Conservation (phyloP, 768 basidiomycete genomes). For the Boletus patriciae region DNA sequence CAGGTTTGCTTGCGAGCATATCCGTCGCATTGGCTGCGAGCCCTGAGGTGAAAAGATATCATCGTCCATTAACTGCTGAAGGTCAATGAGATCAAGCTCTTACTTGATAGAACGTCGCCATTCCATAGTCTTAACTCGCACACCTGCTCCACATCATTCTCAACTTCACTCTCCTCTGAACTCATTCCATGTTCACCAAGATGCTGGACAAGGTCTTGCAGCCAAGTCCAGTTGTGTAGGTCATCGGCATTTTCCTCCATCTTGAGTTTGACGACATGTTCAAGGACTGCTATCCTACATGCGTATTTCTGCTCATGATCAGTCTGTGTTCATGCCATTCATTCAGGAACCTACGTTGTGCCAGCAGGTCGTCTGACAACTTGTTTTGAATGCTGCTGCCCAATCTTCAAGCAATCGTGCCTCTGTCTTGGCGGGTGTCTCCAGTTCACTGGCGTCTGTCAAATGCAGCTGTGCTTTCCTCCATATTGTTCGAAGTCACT, state of each 20-base stretch:
- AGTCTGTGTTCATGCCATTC: too few relatives aligned
- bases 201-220: neutral
- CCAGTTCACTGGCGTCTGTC: too few relatives aligned
- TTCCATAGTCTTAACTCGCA: neutral
- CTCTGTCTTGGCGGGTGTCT: too few relatives aligned
- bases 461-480: too few relatives aligned
- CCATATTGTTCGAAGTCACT: too few relatives aligned
- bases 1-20: too few relatives aligned
- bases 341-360: too few relatives aligned
- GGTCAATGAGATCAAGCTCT: neutral
- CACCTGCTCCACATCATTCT: neutral
- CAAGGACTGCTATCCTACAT: neutral
- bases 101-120: neutral
- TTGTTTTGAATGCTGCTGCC: too few relatives aligned
- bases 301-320: neutral
- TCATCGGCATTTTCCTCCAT: neutral
- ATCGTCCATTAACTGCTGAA: neutral
- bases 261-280: neutral
- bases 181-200: constrained; percentile 16
- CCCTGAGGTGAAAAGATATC: neutral
- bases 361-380: too few relatives aligned
- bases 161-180: constrained; percentile 9
- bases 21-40: neutral
- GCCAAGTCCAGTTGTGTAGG: constrained; percentile 15
- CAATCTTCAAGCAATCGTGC: too few relatives aligned